phyloP scores from a whole-genome alignment of 78 protist genomes.

The slime mould (Dictyostelium discoideum) region DNA sequence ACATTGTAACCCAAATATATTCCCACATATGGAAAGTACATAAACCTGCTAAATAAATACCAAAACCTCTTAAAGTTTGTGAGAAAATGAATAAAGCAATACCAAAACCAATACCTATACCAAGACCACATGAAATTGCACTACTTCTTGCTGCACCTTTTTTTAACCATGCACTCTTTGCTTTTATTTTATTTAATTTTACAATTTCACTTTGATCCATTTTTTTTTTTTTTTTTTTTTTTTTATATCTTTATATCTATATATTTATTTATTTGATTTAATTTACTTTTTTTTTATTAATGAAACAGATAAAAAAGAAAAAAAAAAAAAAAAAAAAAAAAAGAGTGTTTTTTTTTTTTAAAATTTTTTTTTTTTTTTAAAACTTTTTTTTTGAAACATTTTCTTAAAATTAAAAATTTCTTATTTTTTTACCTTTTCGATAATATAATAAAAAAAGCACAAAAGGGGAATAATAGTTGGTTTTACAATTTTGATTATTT shows the following conservation, averaged over 20 bases:
- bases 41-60: slow-evolving; percentile 37
- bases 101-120: slow-evolving; percentile 75
- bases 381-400: too few relatives aligned
- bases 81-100: not conserved
- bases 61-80: slow-evolving; percentile 16
- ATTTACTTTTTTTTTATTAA: too few relatives aligned
- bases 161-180: slow-evolving; percentile 42
- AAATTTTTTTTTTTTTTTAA: too few relatives aligned
- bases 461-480: too few relatives aligned
- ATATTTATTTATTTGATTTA: too few relatives aligned
- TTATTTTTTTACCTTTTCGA: too few relatives aligned
- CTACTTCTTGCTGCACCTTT: slow-evolving; percentile 37
- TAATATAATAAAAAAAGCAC: too few relatives aligned
- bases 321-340: too few relatives aligned
- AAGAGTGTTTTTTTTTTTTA: too few relatives aligned
- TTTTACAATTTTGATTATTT: too few relatives aligned
- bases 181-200: not conserved
- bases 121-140: slow-evolving; percentile 53
- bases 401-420: too few relatives aligned
- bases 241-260: not conserved
- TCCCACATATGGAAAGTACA: slow-evolving; percentile 81
- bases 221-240: not conserved
- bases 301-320: too few relatives aligned
- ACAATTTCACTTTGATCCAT: not conserved
- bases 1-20: slow-evolving; percentile 80